phyloP scores from a whole-genome alignment of 1,139 yeast species.

The Suhomyces kunorum region DNA sequence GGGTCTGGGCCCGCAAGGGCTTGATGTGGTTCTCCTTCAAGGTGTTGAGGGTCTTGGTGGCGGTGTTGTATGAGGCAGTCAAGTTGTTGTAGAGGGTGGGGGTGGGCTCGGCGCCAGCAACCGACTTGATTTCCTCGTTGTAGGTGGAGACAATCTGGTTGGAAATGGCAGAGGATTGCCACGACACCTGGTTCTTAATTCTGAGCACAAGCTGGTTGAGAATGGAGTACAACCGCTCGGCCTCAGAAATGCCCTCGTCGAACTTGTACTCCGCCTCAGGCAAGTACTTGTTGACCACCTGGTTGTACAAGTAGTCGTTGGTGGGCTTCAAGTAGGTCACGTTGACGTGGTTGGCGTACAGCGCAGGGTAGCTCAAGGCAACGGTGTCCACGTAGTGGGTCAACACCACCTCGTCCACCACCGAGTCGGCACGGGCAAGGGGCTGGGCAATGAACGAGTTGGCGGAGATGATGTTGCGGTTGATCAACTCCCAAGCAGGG shows the following conservation, averaged over 20 bases:
- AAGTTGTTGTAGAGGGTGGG: conserved; percentile 30
- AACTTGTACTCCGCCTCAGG: conserved; percentile 32
- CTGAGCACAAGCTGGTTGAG: conserved; percentile 33
- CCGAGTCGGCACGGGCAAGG: conserved; percentile 31
- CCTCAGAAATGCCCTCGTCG: conserved; percentile 24
- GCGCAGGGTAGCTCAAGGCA: conserved; percentile 17
- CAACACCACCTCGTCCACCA: conserved; percentile 30
- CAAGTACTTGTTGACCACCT: conserved; percentile 33
- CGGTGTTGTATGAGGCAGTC: conserved; percentile 40
- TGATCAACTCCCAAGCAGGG: conserved; percentile 21
- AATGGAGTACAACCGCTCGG: conserved; percentile 35
- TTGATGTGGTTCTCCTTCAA: conserved; percentile 41
- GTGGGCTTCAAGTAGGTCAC: conserved; percentile 31
- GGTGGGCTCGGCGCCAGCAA: conserved; percentile 12
- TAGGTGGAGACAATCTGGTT: conserved; percentile 37
- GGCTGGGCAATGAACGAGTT: conserved; percentile 27
- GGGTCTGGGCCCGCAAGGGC: conserved; percentile 45
- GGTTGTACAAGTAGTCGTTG: conserved; percentile 29
- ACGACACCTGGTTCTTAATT: conserved; percentile 27
- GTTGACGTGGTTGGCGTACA: conserved; percentile 19
- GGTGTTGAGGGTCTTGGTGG: conserved; percentile 34
- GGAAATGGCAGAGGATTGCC: conserved; percentile 35
- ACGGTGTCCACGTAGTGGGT: conserved; percentile 17
- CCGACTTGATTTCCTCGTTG: conserved; percentile 32
- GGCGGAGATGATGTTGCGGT: conserved; percentile 26